These are phyloP conservation scores for Podaxis pistillaris DNA, from an alignment of 768 basidiomycete species.

Conservation along the genomic window DNA sequence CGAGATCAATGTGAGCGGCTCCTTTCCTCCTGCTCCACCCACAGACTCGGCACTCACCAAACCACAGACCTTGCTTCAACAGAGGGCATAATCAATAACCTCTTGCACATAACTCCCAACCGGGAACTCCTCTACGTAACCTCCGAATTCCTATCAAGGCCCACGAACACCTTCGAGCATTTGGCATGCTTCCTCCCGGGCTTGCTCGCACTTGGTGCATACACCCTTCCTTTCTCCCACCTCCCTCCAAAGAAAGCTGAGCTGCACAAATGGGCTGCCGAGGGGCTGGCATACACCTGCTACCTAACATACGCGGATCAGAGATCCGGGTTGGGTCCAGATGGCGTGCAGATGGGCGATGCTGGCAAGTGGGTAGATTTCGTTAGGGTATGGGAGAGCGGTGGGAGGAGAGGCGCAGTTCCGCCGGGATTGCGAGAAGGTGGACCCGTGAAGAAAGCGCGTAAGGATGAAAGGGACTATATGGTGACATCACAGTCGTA, in stretches of 20 bases:
- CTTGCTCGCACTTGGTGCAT: conserved; percentile 55
- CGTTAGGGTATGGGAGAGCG: conserved; percentile 41
- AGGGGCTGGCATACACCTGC: conserved; percentile 61
- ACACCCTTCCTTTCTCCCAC: conserved; percentile 33
- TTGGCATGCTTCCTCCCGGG: conserved; percentile 66
- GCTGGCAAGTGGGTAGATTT: conserved; percentile 38
- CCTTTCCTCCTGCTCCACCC: conserved; percentile 24
- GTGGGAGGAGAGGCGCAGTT: conserved; percentile 26
- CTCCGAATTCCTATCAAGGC: conserved; percentile 33
- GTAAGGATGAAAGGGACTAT: conserved; percentile 37
- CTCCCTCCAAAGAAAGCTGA: conserved; percentile 30
- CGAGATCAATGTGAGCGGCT: conserved; percentile 53
- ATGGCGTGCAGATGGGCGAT: conserved; percentile 40
- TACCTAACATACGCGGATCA: conserved; percentile 65
- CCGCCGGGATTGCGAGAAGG: conserved; percentile 23
- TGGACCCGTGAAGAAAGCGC: conserved; percentile 16
- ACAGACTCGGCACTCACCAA: conserved; percentile 29
- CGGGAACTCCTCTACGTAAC: conserved; percentile 60
- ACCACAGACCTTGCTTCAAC: conserved; percentile 47
- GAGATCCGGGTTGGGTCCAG: conserved; percentile 62
- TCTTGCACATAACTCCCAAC: conserved; percentile 51
- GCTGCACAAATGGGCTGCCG: conserved; percentile 59
- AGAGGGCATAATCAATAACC: conserved; percentile 47
- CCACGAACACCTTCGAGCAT: conserved; percentile 54
- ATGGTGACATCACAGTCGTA: conserved; percentile 28